Conservation (phyloP, 306 rosid species). For the Gillenia trifoliata region DNA sequence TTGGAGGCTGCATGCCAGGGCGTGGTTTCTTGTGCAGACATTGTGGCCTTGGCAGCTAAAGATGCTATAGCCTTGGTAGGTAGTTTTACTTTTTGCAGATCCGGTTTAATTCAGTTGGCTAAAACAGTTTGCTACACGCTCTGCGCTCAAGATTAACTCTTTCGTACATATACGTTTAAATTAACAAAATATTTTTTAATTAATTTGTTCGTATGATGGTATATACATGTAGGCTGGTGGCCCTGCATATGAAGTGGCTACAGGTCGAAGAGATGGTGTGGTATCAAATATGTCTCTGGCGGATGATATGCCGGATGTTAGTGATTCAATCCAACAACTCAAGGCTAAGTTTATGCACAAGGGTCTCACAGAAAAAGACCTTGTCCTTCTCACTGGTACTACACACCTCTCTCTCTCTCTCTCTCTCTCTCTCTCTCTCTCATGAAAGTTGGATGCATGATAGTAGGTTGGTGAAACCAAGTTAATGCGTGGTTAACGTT, state of each 20-base stretch:
- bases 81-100: too few relatives aligned
- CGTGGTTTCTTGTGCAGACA: slow-evolving; percentile 84
- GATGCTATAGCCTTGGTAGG: slow-evolving; percentile 64
- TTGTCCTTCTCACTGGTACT: slow-evolving; percentile 78
- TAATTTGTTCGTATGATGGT: too few relatives aligned
- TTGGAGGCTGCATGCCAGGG: slow-evolving; percentile 64
- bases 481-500: not conserved
- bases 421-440: slow-evolving; percentile 29
- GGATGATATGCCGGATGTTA: slow-evolving; percentile 67
- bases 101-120: not conserved
- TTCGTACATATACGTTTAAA: too few relatives aligned
- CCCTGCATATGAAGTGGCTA: slow-evolving; percentile 60
- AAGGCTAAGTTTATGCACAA: slow-evolving; percentile 49
- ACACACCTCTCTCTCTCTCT: not conserved
- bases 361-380: slow-evolving; percentile 71
- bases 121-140: too few relatives aligned
- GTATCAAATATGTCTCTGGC: slow-evolving; percentile 55
- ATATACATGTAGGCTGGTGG: slow-evolving; percentile 48
- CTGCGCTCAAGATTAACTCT: too few relatives aligned
- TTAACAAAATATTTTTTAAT: too few relatives aligned
- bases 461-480: slow-evolving; percentile 43
- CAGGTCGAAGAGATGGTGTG: slow-evolving; percentile 76
- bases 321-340: slow-evolving; percentile 58
- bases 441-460: slow-evolving; percentile 55
- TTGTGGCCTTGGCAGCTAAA: slow-evolving; percentile 86